phyloP scores from a whole-genome alignment of 1,284 basidiomycete species.

The Marasmius tenuissimus region DNA sequence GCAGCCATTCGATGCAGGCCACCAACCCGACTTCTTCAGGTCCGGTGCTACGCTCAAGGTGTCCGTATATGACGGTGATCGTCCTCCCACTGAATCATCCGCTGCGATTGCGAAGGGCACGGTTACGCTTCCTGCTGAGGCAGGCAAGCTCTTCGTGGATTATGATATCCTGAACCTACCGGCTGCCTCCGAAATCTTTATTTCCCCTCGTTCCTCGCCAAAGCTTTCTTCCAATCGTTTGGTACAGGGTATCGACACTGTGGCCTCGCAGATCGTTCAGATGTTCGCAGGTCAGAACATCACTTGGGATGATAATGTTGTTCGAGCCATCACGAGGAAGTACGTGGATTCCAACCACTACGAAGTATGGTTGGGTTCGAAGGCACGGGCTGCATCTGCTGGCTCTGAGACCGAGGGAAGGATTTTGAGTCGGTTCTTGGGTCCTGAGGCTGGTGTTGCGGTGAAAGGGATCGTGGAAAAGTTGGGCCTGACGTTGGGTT shows the following conservation, averaged over 20 bases:
- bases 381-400: too few species aligned
- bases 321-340: too few species aligned
- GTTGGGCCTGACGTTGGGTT: too few species aligned
- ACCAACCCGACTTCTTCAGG: slow-evolving; percentile 20
- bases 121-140: slow-evolving; percentile 2
- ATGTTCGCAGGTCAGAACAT: not conserved
- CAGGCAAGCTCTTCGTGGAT: slow-evolving; percentile 7
- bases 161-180: slow-evolving; percentile 3
- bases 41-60: slow-evolving; percentile 19
- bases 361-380: too few species aligned
- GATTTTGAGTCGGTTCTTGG: too few species aligned
- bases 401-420: too few species aligned
- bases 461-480: too few species aligned
- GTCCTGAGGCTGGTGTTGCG: too few species aligned
- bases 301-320: slow-evolving; percentile 5
- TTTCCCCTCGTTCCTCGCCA: not conserved
- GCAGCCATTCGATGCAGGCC: slow-evolving; percentile 13
- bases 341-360: too few species aligned
- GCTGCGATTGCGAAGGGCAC: not conserved
- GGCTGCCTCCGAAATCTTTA: slow-evolving; percentile 3
- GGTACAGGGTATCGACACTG: not conserved
- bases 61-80: slow-evolving; percentile 14
- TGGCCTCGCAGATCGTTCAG: not conserved
- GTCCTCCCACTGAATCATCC: not conserved
- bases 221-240: not conserved